Evolutionary conservation across 2,329 filamentous ascomycete species (phyloP).

Genomic region (Fusarium albidum): DNA sequence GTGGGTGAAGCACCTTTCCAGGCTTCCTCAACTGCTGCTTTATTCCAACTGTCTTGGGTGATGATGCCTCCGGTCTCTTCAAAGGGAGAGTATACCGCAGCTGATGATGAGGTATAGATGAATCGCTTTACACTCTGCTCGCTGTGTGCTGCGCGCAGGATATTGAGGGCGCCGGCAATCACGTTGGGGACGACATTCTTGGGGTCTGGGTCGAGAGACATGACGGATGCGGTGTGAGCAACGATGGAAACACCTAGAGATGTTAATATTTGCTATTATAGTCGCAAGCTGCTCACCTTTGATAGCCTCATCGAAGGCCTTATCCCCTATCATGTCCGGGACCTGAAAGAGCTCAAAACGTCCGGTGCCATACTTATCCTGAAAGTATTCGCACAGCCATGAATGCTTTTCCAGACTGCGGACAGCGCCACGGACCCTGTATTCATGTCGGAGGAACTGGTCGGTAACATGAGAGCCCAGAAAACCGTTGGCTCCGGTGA

Average conservation of each 20-base stretch:
- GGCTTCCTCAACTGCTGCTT: slow-evolving; percentile 41
- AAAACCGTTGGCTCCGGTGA: slow-evolving; percentile 52
- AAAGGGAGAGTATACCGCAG: background rate
- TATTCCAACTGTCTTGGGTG: slow-evolving; percentile 44
- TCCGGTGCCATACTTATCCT: slow-evolving; percentile 42
- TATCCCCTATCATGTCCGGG: slow-evolving; percentile 40
- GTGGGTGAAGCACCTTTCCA: slow-evolving; percentile 46
- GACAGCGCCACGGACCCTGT: slow-evolving; percentile 52
- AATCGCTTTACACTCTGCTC: slow-evolving; percentile 48
- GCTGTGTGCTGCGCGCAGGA: slow-evolving; percentile 45
- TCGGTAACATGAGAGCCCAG: slow-evolving; percentile 49
- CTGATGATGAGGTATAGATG: slow-evolving; percentile 33
- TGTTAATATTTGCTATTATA: background rate
- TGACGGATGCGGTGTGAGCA: slow-evolving; percentile 48
- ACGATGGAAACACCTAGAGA: slow-evolving; percentile 39
- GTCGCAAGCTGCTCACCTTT: slow-evolving; percentile 23
- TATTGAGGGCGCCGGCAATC: slow-evolving; percentile 37
- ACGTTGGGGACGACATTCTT: slow-evolving; percentile 46
- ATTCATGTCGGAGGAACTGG: slow-evolving; percentile 48
- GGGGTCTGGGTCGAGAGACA: slow-evolving; percentile 46
- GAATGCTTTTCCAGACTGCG: slow-evolving; percentile 43
- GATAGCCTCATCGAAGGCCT: slow-evolving; percentile 38
- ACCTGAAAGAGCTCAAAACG: slow-evolving; percentile 45
- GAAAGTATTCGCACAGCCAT: slow-evolving; percentile 41
- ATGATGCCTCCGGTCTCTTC: background rate